These are phyloP conservation scores for Borovskyia barvae DNA, from an alignment of 208 protist species.

Conservation along the genomic window DNA sequence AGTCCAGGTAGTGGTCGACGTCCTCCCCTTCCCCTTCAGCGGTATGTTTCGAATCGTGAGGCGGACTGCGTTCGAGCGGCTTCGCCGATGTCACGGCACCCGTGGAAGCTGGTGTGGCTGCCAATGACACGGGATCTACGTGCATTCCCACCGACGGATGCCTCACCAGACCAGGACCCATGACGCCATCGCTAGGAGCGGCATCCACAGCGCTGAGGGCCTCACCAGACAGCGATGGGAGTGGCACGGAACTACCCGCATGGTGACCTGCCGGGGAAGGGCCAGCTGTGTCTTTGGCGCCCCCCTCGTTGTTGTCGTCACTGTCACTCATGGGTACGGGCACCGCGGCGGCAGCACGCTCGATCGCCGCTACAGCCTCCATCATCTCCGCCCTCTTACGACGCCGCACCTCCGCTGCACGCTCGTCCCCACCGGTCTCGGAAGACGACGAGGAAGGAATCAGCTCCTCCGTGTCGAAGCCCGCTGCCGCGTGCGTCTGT, in stretches of 20 bases:
- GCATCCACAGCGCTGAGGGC: too few relatives aligned
- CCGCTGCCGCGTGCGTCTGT: constrained; percentile 28
- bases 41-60: constrained; percentile 5
- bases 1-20: constrained; percentile 42
- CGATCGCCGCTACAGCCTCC: constrained; percentile 1
- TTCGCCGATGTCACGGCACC: neutral
- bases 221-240: too few relatives aligned
- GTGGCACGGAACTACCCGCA: too few relatives aligned
- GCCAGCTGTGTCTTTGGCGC: too few relatives aligned
- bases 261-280: too few relatives aligned
- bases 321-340: constrained; percentile 13
- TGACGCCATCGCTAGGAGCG: too few relatives aligned
- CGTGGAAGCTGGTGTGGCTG: neutral
- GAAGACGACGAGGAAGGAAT: constrained; percentile 18
- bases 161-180: too few relatives aligned
- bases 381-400: constrained; percentile 14
- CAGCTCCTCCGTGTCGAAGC: constrained; percentile 31
- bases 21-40: constrained; percentile 28
- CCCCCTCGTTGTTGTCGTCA: neutral
- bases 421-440: constrained; percentile 4
- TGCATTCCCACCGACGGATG: neutral
- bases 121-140: neutral
- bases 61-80: neutral
- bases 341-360: constrained; percentile 20
- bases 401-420: neutral